Evolutionary conservation across 148 eudicot genomes (phyloP).

Genomic region (Amaranthus cruentus): DNA sequence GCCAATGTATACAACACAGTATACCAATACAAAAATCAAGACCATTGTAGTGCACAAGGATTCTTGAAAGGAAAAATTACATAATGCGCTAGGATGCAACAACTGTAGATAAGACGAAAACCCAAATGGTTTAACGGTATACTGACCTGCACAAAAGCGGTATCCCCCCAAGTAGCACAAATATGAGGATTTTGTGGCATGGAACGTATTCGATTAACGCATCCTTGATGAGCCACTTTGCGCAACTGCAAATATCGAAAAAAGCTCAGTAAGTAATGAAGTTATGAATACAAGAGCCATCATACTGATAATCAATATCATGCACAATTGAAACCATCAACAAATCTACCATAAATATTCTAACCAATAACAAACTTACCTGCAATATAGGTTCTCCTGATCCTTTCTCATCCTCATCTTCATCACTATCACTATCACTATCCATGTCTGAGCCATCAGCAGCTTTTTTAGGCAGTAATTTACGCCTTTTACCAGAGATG

Average conservation of each 20-base stretch:
- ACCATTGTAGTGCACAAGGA: background rate
- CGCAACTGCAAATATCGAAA: slow-evolving; percentile 49
- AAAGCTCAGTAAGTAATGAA: background rate
- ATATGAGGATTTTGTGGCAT: slow-evolving; percentile 90
- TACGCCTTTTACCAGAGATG: slow-evolving; percentile 75
- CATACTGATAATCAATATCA: background rate
- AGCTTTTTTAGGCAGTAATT: slow-evolving; percentile 49
- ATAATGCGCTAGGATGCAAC: background rate
- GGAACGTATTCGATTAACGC: slow-evolving; percentile 78
- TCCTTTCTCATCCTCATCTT: slow-evolving; percentile 39
- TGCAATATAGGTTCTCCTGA: slow-evolving; percentile 59
- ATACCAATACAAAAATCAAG: background rate
- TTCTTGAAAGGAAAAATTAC: background rate
- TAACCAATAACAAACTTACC: slow-evolving; percentile 33
- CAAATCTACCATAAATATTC: background rate
- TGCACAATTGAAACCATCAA: background rate
- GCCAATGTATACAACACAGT: background rate
- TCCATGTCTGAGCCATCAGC: slow-evolving; percentile 67
- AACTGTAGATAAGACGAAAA: background rate
- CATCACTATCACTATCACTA: slow-evolving; percentile 66
- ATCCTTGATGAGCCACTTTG: slow-evolving; percentile 86
- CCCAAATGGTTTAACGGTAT: background rate
- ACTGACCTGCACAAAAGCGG: slow-evolving; percentile 72
- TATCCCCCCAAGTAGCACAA: slow-evolving; percentile 91
- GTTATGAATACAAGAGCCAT: background rate